A percentile compares a stretch with the other conserved stretches of the same genome.
phyloP scores from a whole-genome alignment of 140 eudicot species.

The Cichorium intybus region DNA sequence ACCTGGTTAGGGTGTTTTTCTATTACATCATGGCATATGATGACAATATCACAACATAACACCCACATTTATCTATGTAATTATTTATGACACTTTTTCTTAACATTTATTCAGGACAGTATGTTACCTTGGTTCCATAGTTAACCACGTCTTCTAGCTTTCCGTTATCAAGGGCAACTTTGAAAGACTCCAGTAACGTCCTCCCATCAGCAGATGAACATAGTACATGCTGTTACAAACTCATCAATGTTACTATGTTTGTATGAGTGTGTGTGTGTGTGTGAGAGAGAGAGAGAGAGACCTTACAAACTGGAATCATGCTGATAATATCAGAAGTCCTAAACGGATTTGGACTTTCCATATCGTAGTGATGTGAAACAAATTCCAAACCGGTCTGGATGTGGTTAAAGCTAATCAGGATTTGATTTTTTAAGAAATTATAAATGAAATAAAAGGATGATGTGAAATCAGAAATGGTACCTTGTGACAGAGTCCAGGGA shows the following conservation, averaged over 20 bases:
- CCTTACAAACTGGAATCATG: constrained; percentile 96
- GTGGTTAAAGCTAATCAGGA: constrained; percentile 13
- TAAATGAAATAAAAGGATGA: not conserved
- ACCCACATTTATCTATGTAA: too few relatives aligned
- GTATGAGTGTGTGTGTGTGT: not conserved
- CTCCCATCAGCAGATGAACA: constrained; percentile 99
- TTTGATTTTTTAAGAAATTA: not conserved
- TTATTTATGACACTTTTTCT: too few relatives aligned
- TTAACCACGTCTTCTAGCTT: constrained; percentile 95
- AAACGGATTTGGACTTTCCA: constrained; percentile 77
- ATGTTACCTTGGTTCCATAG: constrained; percentile 83
- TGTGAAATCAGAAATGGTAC: constrained; percentile 35
- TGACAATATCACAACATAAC: too few relatives aligned
- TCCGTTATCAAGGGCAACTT: constrained; percentile 94
- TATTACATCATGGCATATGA: too few relatives aligned
- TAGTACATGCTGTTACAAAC: constrained; percentile 63
- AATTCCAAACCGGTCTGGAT: constrained; percentile 88
- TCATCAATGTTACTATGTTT: constrained; percentile 7
- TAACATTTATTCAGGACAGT: not conserved
- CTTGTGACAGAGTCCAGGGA: constrained; percentile 96
- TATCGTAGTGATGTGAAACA: constrained; percentile 86
- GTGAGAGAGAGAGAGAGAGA: constrained; percentile 28
- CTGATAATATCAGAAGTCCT: constrained; percentile 75
- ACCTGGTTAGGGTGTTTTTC: too few relatives aligned
- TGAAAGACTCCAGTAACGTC: constrained; percentile 80